Conservation (phyloP, 495 filamentous ascomycete species). For the Recurvomyces mirabilis region DNA sequence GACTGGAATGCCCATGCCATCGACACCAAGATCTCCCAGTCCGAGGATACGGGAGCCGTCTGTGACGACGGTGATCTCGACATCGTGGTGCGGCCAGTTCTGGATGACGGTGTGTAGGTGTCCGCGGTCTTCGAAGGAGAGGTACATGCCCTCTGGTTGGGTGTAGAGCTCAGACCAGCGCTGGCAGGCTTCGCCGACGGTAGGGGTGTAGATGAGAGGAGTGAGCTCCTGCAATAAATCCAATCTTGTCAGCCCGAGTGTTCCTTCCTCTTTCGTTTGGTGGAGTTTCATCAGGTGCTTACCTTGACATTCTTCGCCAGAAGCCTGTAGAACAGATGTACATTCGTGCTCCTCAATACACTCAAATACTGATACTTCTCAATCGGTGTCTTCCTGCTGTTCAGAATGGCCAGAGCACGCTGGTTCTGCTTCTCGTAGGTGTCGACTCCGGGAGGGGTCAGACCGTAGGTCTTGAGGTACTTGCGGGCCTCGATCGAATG, state of each 20-base stretch:
- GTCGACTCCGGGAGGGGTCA: slow-evolving; percentile 61
- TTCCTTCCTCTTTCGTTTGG: too few relatives aligned
- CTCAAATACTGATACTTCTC: slow-evolving; percentile 95
- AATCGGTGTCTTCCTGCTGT: slow-evolving; percentile 63
- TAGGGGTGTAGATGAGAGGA: slow-evolving; percentile 92
- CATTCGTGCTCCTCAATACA: slow-evolving; percentile 74
- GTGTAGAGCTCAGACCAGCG: slow-evolving; percentile 95
- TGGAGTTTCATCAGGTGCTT: too few relatives aligned
- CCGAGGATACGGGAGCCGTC: slow-evolving; percentile 95
- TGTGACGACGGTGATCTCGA: slow-evolving; percentile 93
- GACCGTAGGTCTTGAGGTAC: slow-evolving; percentile 58
- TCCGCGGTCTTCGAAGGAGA: slow-evolving; percentile 79
- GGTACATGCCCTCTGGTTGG: slow-evolving; percentile 88
- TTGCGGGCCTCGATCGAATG: slow-evolving; percentile 53
- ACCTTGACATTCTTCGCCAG: slow-evolving; percentile 79
- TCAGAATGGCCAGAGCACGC: slow-evolving; percentile 65
- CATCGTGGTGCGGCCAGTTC: slow-evolving; percentile 84
- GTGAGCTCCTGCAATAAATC: slow-evolving; percentile 59
- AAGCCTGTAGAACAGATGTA: slow-evolving; percentile 89
- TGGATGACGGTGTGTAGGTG: slow-evolving; percentile 70
- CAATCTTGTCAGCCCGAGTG: too few relatives aligned
- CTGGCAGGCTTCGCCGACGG: slow-evolving; percentile 91
- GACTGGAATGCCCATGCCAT: slow-evolving; percentile 96
- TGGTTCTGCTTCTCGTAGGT: slow-evolving; percentile 56
- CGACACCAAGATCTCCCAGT: slow-evolving; percentile 89